Evolutionary conservation across 768 basidiomycete species (phyloP), one percentile per base, ranked within the genome.

Genomic region (Mycena floridula): DNA sequence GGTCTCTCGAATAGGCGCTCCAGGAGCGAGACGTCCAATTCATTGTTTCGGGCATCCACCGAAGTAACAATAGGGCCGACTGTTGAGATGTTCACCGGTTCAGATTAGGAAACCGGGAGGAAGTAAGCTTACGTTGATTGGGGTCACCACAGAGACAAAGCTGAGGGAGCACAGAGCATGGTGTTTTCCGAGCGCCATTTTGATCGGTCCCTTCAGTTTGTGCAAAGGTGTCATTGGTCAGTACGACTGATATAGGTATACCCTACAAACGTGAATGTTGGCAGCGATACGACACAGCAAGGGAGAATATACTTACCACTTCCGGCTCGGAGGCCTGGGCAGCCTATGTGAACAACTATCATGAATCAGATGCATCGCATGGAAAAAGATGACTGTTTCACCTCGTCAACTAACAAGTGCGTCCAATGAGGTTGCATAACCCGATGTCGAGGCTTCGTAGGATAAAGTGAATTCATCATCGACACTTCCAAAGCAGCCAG

Each of bases 271-370:
- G n/a, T n/a, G n/a, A n/a, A n/a, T n/a, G n/a, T n/a, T n/a, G n/a
- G n/a, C n/a, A n/a, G n/a, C n/a, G n/a, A n/a, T n/a, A n/a, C n/a
- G n/a, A n/a, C n/a, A n/a, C n/a, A n/a, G n/a, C n/a, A n/a, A n/a
- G n/a, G n/a, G n/a, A n/a, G n/a, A n/a, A n/a, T n/a, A n/a, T n/a
- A n/a, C n/a, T n/a, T n/a, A 69, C 54, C 21, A 75, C 62, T 48
- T 75, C 74, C 7, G 74, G 73, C 50, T 77, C 74, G 11, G 72
- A 72, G 7, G 72, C 73, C 65, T 77, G 73, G 4, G 73, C 74
- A 13, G 74, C 74, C 73, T 75, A 46, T 3, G 15, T 47, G 26
- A n/a, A 21, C 20, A 27, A 23, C 38, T 36, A 26, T 30, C 42
- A 43, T n/a, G n/a, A n/a, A n/a, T n/a, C n/a, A n/a, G n/a, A n/a